Conservation (phyloP, 371 early-diverging fungal genomes). For the Mortierella sp. region DNA sequence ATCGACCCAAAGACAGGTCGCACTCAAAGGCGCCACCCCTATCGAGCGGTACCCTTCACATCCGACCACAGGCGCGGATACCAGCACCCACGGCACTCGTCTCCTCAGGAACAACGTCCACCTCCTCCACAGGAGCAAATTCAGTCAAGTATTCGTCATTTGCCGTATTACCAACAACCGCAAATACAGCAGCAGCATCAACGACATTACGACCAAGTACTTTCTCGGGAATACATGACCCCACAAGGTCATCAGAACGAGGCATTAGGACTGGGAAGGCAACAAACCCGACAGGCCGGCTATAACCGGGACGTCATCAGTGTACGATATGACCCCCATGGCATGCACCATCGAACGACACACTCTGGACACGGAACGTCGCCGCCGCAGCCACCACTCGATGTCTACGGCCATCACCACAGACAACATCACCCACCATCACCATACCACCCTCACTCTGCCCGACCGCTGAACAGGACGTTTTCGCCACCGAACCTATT, state of each 20-base stretch:
- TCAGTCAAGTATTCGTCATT: neutral
- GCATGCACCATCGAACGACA: neutral
- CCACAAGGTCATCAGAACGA: neutral
- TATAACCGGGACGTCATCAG: slow-evolving; percentile 6
- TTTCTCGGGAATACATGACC: neutral
- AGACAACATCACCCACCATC: slow-evolving; percentile 12
- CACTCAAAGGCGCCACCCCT: neutral
- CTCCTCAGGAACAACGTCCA: slow-evolving; percentile 3
- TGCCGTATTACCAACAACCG: slow-evolving; percentile 8
- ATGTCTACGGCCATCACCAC: neutral
- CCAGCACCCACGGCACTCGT: neutral
- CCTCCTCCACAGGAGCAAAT: neutral
- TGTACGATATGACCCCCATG: neutral
- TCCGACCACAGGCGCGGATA: neutral
- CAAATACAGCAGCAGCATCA: slow-evolving; percentile 16
- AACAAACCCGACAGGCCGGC: slow-evolving; percentile 9
- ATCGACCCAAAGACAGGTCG: neutral
- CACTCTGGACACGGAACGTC: neutral
- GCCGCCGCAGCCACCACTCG: neutral
- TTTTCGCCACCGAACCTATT: neutral
- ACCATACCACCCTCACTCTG: slow-evolving; percentile 7
- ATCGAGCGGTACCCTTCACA: neutral
- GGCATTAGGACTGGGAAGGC: slow-evolving; percentile 26
- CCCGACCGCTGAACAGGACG: neutral
- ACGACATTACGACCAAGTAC: neutral